Evolutionary conservation across 164 flowering plant genomes (phyloP).

Genomic region (Platanus orientalis): DNA sequence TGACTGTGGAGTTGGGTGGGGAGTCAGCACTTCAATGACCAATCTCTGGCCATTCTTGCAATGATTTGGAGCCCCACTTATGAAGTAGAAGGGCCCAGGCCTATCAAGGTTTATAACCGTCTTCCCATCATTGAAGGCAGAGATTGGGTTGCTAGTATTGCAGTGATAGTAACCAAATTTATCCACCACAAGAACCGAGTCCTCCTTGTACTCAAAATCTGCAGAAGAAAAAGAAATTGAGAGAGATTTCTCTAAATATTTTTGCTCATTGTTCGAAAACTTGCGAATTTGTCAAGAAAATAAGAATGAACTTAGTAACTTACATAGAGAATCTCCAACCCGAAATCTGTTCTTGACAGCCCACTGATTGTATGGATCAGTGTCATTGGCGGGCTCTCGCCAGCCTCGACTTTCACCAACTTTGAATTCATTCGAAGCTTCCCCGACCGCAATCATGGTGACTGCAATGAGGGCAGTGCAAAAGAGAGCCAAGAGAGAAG

Average conservation of each 20-base stretch:
- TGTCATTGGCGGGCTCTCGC: conserved; percentile 36
- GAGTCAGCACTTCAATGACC: conserved; percentile 40
- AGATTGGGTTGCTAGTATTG: conserved; percentile 34
- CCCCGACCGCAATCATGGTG: background rate
- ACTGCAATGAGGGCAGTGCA: conserved; percentile 5
- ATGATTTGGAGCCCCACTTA: conserved; percentile 42
- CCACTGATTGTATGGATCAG: conserved; percentile 41
- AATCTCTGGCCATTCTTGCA: conserved; percentile 56
- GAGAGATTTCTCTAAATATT: background rate
- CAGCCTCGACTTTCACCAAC: conserved; percentile 53
- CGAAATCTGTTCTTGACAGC: conserved; percentile 45
- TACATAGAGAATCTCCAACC: conserved; percentile 59
- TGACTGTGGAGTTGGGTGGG: conserved; percentile 22
- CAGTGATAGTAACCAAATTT: conserved; percentile 69
- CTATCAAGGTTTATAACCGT: conserved; percentile 38
- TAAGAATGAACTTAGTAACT: conserved; percentile 13
- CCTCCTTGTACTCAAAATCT: conserved; percentile 60
- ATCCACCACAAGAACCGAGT: conserved; percentile 62
- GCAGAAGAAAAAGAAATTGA: background rate
- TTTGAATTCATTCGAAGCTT: conserved; percentile 26
- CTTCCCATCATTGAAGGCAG: conserved; percentile 36
- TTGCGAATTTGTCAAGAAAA: background rate
- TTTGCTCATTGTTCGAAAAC: too few species aligned
- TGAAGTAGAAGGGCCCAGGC: conserved; percentile 49
- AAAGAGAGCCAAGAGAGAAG: conserved; percentile 6